Evolutionary conservation across 2,329 filamentous ascomycete species (phyloP).

Genomic region (Ophiostoma populinum): DNA sequence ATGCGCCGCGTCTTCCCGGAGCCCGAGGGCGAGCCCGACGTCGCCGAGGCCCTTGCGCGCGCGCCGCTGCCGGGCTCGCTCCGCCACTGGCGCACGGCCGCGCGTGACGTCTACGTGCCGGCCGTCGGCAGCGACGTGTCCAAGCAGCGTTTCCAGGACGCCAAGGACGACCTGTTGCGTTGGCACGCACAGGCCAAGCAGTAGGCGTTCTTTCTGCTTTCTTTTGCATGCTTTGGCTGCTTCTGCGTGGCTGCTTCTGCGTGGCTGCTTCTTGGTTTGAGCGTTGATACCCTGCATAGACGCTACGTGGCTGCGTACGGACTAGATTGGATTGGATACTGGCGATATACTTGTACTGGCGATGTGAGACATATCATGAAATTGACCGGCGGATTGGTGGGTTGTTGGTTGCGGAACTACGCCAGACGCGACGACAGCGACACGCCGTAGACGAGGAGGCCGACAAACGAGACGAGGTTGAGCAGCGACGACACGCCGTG

Average conservation of each 20-base stretch:
- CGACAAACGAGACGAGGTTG: constrained; percentile 55
- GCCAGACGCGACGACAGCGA: constrained; percentile 46
- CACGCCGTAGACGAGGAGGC: constrained; percentile 62
- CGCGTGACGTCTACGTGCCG: constrained; percentile 14
- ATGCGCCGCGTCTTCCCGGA: constrained; percentile 24
- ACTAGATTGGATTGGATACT: too few species aligned
- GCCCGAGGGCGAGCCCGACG: constrained; percentile 22
- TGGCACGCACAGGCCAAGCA: too few species aligned
- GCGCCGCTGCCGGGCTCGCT: constrained; percentile 23
- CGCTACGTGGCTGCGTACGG: too few species aligned
- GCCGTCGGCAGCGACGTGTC: constrained; percentile 15
- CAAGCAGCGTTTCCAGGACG: constrained; percentile 24
- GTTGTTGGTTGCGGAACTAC: too few species aligned
- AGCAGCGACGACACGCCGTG: constrained; percentile 70
- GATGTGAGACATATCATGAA: too few species aligned
- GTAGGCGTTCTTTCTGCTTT: too few species aligned
- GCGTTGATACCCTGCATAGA: too few species aligned
- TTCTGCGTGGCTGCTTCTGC: too few species aligned
- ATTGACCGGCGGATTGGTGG: too few species aligned
- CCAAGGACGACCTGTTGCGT: constrained; percentile 29
- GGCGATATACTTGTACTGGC: too few species aligned
- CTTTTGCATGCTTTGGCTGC: too few species aligned
- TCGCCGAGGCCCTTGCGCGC: constrained; percentile 26
- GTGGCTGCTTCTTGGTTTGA: too few species aligned
- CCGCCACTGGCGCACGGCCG: constrained; percentile 19